A percentile compares a stretch with the other conserved stretches of the same genome.
Evolutionary conservation across 2,329 filamentous ascomycete species (phyloP).

Genomic region (Verticillium nubilum): DNA sequence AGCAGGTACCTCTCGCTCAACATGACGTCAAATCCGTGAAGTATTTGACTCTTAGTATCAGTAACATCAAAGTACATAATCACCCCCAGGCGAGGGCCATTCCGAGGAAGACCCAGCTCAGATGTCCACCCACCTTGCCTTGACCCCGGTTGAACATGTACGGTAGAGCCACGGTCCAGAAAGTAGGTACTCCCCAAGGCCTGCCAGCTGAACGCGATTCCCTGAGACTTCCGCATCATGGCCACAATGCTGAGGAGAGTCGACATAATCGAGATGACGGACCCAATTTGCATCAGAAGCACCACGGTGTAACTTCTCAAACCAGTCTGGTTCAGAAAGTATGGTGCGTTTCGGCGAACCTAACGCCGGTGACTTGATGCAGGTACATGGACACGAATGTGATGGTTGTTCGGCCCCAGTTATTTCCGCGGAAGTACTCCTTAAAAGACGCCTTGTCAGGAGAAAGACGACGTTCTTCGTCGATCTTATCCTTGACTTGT

Average conservation of each 20-base stretch:
- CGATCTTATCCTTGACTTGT: conserved; percentile 3
- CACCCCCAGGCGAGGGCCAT: conserved; percentile 18
- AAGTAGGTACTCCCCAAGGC: conserved; percentile 7
- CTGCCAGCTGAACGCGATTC: conserved; percentile 7
- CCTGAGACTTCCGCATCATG: conserved; percentile 13
- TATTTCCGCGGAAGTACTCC: conserved; percentile 5
- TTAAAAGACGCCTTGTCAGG: background rate
- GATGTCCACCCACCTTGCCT: conserved; percentile 31
- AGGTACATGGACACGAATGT: conserved; percentile 13
- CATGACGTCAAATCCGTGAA: conserved; percentile 24
- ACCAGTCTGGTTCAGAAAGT: conserved; percentile 18
- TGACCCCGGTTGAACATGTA: conserved; percentile 22
- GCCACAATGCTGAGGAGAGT: conserved; percentile 13
- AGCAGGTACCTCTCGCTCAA: too few species aligned
- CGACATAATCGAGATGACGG: conserved; percentile 11
- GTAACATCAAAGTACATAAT: conserved; percentile 23
- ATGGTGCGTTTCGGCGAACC: conserved; percentile 16
- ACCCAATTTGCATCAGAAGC: conserved; percentile 14
- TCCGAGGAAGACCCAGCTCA: conserved; percentile 32
- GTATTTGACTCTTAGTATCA: conserved; percentile 20
- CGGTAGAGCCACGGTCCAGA: conserved; percentile 18
- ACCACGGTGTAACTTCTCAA: conserved; percentile 11
- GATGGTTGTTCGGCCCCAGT: conserved; percentile 13
- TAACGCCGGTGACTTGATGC: conserved; percentile 11
- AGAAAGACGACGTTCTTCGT: background rate